Percentiles rank a stretch among this genome's conserved stretches.
Conservation (phyloP, 176 grass and related monocot genomes). For the Zea luxurians region DNA sequence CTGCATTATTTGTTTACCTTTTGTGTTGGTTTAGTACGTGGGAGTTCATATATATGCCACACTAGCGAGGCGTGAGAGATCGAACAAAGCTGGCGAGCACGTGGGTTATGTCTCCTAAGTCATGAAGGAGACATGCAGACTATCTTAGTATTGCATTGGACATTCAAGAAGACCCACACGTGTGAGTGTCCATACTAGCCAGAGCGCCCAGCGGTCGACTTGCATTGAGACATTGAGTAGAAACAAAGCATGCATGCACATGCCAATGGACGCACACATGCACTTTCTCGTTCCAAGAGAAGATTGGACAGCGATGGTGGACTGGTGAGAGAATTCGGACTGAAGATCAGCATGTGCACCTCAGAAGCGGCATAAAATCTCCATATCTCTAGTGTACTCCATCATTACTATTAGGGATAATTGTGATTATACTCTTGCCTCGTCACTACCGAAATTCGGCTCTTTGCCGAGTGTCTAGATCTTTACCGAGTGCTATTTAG, state of each 20-base stretch:
- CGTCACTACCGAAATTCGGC: no score
- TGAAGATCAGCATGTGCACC: constrained; percentile 36
- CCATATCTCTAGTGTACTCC: constrained; percentile 5
- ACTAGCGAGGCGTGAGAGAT: background rate
- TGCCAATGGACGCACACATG: constrained; percentile 53
- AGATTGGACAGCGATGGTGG: constrained; percentile 41
- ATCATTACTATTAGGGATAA: background rate
- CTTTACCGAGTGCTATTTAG: no score
- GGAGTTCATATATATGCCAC: constrained; percentile 11
- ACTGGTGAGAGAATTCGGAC: background rate
- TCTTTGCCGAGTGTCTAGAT: no score
- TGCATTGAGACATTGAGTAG: constrained; percentile 32
- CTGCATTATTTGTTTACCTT: background rate
- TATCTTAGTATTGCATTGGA: background rate
- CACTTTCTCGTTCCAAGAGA: constrained; percentile 51
- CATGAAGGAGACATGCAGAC: background rate
- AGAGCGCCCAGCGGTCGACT: background rate
- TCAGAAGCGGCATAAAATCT: constrained; percentile 35
- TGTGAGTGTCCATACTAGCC: constrained; percentile 40
- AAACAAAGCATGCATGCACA: constrained; percentile 59
- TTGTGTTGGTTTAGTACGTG: background rate
- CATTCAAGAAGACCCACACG: constrained; percentile 45
- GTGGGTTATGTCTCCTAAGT: constrained; percentile 4
- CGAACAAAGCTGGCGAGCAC: constrained; percentile 18
- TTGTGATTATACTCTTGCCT: no score